Evolutionary conservation across 169 alveolate genomes (phyloP), one percentile per base, ranked within the genome.

Genomic region (Cryptosporidium bovis): DNA sequence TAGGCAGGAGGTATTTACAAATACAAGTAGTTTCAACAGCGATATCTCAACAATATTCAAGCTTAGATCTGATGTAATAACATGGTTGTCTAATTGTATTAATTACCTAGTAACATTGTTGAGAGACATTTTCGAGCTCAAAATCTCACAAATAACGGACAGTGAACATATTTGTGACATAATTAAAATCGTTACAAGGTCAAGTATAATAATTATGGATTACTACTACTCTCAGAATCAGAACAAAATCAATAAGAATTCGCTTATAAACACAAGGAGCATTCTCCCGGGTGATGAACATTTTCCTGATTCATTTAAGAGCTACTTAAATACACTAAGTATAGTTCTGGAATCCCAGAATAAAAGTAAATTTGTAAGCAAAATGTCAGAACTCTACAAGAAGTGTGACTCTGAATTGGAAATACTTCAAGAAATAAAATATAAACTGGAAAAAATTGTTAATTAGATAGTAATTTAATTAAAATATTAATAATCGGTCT

Each of bases 81-180:
- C 53, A 27, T 77, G 87, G 33, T 40, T 77, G 18, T 58, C 60
- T 15, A 77, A 27, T 20, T 44, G 87, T 44, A 77, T 58, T 77
- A 56, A 65, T n/a, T 29, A 60, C 36, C 40, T 77, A 31, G 13
- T 66, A 24, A 24, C 60, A 18, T 62, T 71, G 16, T 24, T 77
- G n/a, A 77, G 64, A 40, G 87, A 77, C 29, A 51, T 60, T 31
- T 33, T 69, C 13, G 87, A 77, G 18, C n/a, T 53, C 1, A 60
- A 62, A 15, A 40, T 24, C 13, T 1, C 71, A 18, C 56, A 46
- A 5, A 1, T 46, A 12, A 13, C 44, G 16, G 10, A 24, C 18
- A 62, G 0, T 2, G 1, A 62, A 27, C 36, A 44, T 8, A 34
- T 66, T 34, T 58, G 56, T 24, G 48, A 60, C 31, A 34, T 77